Percentiles rank a stretch among this genome's conserved stretches.
Evolutionary conservation across 208 protist genomes (phyloP).

Genomic region (Trypanosoma platydactyli): DNA sequence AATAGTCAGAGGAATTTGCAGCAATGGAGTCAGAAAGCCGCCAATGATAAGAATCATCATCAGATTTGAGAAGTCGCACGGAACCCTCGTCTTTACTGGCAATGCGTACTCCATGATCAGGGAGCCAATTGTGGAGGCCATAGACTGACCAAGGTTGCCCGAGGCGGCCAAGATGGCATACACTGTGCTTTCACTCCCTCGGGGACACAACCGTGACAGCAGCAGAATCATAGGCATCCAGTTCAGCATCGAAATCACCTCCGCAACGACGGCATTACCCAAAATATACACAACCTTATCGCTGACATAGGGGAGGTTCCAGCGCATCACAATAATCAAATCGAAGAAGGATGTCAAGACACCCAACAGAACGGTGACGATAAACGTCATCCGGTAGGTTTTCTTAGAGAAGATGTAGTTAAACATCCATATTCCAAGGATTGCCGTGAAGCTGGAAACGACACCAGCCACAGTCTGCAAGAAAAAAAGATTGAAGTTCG

Average conservation of each 20-base stretch:
- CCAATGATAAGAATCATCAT: conserved; percentile 42
- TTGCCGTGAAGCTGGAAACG: conserved; percentile 43
- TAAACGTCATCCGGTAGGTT: conserved; percentile 50
- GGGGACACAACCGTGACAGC: conserved; percentile 54
- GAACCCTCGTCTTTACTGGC: conserved; percentile 39
- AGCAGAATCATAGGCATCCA: conserved; percentile 61
- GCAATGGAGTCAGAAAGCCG: conserved; percentile 40
- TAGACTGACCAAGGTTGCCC: conserved; percentile 41
- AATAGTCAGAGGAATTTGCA: conserved; percentile 43
- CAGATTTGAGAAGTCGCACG: conserved; percentile 69
- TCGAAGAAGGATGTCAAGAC: conserved; percentile 51
- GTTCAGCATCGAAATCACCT: conserved; percentile 45
- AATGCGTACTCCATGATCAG: conserved; percentile 48
- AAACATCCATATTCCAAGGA: conserved; percentile 47
- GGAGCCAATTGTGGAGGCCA: conserved; percentile 46
- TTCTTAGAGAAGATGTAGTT: conserved; percentile 55
- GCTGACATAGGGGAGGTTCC: conserved; percentile 39
- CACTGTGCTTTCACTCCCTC: conserved; percentile 55
- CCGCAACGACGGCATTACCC: conserved; percentile 59
- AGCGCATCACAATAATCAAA: conserved; percentile 63
- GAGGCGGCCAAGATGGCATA: conserved; percentile 62
- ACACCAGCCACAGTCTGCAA: conserved; percentile 54
- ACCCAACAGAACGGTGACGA: conserved; percentile 33
- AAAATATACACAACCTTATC: conserved; percentile 32
- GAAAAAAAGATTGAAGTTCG: conserved; percentile 66